Conservation (phyloP, 108 stramenopile genomes). For the Cylindrotheca closterium region DNA sequence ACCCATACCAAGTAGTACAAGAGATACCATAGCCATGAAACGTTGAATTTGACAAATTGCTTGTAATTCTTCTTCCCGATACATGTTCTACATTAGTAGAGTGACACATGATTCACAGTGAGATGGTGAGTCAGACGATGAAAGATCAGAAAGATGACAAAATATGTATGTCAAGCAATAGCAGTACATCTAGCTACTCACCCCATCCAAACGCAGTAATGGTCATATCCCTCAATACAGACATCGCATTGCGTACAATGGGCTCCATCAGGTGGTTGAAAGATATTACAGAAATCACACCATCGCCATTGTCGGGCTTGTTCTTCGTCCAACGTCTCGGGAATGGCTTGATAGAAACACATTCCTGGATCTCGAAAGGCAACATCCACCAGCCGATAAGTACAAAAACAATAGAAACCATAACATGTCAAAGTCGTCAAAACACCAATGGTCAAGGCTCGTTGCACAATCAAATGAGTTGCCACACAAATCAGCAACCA, state of each 20-base stretch:
- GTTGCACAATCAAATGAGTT: conserved; percentile 42
- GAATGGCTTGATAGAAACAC: conserved; percentile 36
- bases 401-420: conserved; percentile 37
- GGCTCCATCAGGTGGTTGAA: conserved; percentile 75
- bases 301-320: conserved; percentile 51
- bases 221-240: conserved; percentile 88
- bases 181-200: too few species aligned
- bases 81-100: too few species aligned
- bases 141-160: background rate
- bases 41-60: conserved; percentile 78
- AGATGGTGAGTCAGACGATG: background rate
- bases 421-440: conserved; percentile 50
- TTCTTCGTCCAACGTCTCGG: conserved; percentile 11
- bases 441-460: conserved; percentile 27
- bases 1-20: conserved; percentile 71
- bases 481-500: conserved; percentile 44
- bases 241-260: conserved; percentile 91
- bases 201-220: conserved; percentile 96
- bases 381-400: conserved; percentile 42
- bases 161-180: background rate
- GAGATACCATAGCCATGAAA: conserved; percentile 74
- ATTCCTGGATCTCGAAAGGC: conserved; percentile 69
- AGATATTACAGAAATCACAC: conserved; percentile 75
- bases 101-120: too few species aligned
- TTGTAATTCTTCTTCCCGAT: conserved; percentile 83